Conservation (phyloP, 2,329 filamentous ascomycete genomes). For the Aspergillus neoniger region DNA sequence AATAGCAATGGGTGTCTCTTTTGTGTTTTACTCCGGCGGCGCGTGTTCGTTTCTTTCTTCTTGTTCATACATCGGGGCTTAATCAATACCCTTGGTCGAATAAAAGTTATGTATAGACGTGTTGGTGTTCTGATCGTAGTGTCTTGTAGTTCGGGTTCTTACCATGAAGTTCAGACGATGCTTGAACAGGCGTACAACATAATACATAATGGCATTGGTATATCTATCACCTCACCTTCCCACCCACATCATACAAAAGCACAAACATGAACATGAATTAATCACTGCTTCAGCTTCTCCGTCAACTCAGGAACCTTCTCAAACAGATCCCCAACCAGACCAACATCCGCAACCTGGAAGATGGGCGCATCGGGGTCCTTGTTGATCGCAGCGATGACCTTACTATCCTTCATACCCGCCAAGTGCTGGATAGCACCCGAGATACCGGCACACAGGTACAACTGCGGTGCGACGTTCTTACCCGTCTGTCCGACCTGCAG, state of each 20-base stretch:
- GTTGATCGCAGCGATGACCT: slow-evolving; percentile 98
- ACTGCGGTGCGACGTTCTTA: slow-evolving; percentile 94
- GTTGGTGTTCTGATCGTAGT: too few relatives aligned
- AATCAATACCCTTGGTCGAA: slow-evolving; percentile 26
- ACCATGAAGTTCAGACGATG: too few relatives aligned
- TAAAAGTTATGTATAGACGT: slow-evolving; percentile 7
- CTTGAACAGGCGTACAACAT: neutral
- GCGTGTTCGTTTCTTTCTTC: slow-evolving; percentile 28
- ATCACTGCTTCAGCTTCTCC: slow-evolving; percentile 74
- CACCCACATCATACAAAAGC: slow-evolving; percentile 11
- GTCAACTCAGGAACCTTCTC: slow-evolving; percentile 95
- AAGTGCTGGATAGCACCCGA: slow-evolving; percentile 97
- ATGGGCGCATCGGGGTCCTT: slow-evolving; percentile 97
- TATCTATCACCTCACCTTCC: neutral
- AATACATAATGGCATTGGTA: neutral
- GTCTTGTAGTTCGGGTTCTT: too few relatives aligned
- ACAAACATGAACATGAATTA: slow-evolving; percentile 10
- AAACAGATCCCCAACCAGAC: slow-evolving; percentile 91
- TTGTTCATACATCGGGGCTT: slow-evolving; percentile 9
- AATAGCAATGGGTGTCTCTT: slow-evolving; percentile 27
- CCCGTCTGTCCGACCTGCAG: slow-evolving; percentile 97
- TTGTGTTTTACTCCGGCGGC: slow-evolving; percentile 29
- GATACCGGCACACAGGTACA: slow-evolving; percentile 94
- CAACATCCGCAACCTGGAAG: slow-evolving; percentile 96
- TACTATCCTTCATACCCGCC: slow-evolving; percentile 99